These are phyloP conservation scores for Vaccinium myrtillus DNA, from an alignment of 148 eudicot species.

Conservation along the genomic window DNA sequence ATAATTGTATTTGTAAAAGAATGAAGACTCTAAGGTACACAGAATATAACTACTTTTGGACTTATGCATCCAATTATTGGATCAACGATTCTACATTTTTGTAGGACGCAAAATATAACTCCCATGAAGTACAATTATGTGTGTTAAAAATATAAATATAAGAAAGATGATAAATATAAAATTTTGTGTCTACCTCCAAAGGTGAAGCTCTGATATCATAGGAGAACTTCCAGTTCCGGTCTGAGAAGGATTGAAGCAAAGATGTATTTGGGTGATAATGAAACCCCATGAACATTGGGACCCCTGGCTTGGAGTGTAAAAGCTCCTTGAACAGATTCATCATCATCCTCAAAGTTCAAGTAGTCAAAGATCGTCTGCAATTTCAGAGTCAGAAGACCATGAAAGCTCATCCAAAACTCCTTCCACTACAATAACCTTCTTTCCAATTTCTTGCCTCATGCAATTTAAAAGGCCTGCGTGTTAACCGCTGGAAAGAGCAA, in stretches of 20 bases:
- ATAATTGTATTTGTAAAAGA: neutral
- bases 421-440: conserved; percentile 6
- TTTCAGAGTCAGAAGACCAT: conserved; percentile 79
- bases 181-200: conserved; percentile 50
- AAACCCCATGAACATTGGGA: conserved; percentile 83
- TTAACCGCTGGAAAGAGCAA: no score
- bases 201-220: conserved; percentile 80
- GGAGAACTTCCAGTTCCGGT: conserved; percentile 63
- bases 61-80: neutral
- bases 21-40: neutral
- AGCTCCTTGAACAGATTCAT: conserved; percentile 42
- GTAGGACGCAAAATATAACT: neutral
- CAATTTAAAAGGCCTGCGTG: no score
- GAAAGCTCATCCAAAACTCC: conserved; percentile 43
- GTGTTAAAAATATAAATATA: neutral
- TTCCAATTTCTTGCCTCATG: neutral
- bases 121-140: neutral
- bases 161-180: neutral
- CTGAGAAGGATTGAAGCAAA: conserved; percentile 77
- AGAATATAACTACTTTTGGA: neutral
- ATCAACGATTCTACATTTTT: neutral
- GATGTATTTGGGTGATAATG: conserved; percentile 62
- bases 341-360: conserved; percentile 54
- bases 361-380: conserved; percentile 84
- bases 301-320: conserved; percentile 59